Evolutionary conservation across 2,329 filamentous ascomycete genomes (phyloP), one percentile per base, ranked within the genome.

Genomic region (Colletotrichum neosansevieriae): DNA sequence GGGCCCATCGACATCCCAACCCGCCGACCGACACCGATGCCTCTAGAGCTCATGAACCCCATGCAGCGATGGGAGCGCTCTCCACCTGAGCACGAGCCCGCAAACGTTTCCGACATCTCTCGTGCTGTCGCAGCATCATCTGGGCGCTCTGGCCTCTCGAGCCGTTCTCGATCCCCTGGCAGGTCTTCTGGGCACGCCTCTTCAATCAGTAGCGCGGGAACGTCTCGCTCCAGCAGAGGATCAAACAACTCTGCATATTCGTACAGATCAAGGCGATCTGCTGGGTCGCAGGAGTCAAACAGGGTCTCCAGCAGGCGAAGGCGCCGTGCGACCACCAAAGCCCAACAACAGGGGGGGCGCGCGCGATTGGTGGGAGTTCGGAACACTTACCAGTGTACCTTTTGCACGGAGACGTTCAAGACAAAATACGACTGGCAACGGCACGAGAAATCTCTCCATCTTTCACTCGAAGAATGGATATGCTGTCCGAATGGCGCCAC

Each of bases 1-100:
- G 53, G 49, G 67, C 84, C 85, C 1, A 85, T 92, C 63, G 82
- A 88, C 62, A 89, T 91, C 44, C 87, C 88, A 34, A 75, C 79
- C 73, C 74, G 77, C 73, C 62, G 75, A 54, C 76, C 79, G 50
- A 77, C 81, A 70, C 80, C 81, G 4, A 81, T 80, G 21, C 61
- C 62, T 4, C 62, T 69, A n/a, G 57, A 67, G 6, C 38, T 59
- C 10, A 72, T 72, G 71, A 69, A 58, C 29, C 68, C 69, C 2
- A 24, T 72, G 17, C 62, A 72, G n/a, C 58, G 71, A 40, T 73
- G 72, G 72, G 58, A 70, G 11, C 53, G 67, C 38, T 73, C 72
- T 3, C 71, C 72, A 44, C 51, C 76, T 58, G 12, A 74, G 65
- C 36, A 75, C 74, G 64, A 77, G 72, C 63, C 65, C 2, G 72